phyloP scores from a whole-genome alignment of 2,329 filamentous ascomycete species.

The Fusarium sarcochroum region DNA sequence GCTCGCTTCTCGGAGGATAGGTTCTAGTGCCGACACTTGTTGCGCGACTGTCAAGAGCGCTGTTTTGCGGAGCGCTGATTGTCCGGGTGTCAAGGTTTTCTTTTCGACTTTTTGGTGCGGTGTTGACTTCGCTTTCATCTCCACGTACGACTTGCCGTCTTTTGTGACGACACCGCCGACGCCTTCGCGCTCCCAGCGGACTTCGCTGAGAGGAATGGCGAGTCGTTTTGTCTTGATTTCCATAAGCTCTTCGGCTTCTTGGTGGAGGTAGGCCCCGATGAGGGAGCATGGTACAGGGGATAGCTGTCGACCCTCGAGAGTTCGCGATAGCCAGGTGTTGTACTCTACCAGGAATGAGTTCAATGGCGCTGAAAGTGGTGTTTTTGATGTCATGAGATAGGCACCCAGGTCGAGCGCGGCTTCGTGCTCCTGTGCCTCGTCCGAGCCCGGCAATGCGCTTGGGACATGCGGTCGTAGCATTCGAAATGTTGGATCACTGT shows the following conservation, averaged over 20 bases:
- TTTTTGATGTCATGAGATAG: constrained; percentile 86
- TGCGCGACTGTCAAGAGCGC: constrained; percentile 87
- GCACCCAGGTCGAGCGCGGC: constrained; percentile 79
- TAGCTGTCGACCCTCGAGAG: constrained; percentile 79
- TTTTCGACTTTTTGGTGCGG: constrained; percentile 56
- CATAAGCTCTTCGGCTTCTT: constrained; percentile 80
- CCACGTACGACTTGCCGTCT: constrained; percentile 72
- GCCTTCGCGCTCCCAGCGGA: constrained; percentile 88
- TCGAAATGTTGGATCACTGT: constrained; percentile 86
- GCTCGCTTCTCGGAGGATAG: constrained; percentile 83
- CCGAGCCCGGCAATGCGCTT: constrained; percentile 55
- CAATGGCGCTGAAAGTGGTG: constrained; percentile 82
- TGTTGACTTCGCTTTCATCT: constrained; percentile 64
- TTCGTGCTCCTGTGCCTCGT: constrained; percentile 69
- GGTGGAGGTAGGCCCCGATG: constrained; percentile 81
- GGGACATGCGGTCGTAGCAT: constrained; percentile 85
- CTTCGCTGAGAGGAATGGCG: constrained; percentile 87
- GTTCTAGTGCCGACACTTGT: constrained; percentile 88
- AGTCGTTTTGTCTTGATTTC: constrained; percentile 81
- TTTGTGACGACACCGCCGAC: constrained; percentile 74
- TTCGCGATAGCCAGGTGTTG: constrained; percentile 84
- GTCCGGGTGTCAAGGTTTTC: constrained; percentile 74
- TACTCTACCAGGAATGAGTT: constrained; percentile 88
- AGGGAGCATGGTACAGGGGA: constrained; percentile 83
- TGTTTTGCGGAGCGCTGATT: constrained; percentile 81